Conservation (phyloP, 306 rosid genomes). For the Benincasa hispida region DNA sequence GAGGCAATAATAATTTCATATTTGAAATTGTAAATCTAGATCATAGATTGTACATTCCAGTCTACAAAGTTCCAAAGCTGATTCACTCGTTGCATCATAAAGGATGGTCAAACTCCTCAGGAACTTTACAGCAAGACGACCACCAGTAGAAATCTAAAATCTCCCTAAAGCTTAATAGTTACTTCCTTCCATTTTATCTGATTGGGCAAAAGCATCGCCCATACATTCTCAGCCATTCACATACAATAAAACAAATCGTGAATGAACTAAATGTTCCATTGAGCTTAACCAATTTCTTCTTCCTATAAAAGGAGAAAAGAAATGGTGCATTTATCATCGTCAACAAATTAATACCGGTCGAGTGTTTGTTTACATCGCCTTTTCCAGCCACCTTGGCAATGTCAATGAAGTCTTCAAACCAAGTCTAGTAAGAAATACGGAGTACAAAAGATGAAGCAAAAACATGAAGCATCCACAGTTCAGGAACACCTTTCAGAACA, state of each 20-base stretch:
- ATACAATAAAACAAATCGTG: background rate
- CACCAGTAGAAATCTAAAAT: background rate
- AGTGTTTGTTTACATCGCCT: conserved; percentile 24
- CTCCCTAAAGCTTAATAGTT: background rate
- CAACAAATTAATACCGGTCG: background rate
- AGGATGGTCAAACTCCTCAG: background rate
- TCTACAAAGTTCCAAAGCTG: background rate
- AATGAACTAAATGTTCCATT: background rate
- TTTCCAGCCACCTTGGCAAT: conserved; percentile 90
- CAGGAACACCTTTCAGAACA: conserved; percentile 46
- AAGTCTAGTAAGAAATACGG: conserved; percentile 69
- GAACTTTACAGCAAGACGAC: background rate
- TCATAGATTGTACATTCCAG: background rate
- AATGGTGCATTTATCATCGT: background rate
- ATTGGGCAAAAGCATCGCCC: no score
- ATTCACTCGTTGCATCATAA: background rate
- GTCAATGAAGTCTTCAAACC: conserved; percentile 75
- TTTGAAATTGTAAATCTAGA: no score
- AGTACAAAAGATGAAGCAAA: conserved; percentile 78
- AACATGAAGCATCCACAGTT: conserved; percentile 66
- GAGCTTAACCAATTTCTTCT: background rate
- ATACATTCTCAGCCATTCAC: background rate
- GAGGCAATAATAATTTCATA: no score
- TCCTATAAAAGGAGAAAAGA: background rate
- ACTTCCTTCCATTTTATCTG: background rate